These are phyloP conservation scores for Tritrichomonas musculus DNA, from an alignment of 208 protist genomes.

Conservation along the genomic window DNA sequence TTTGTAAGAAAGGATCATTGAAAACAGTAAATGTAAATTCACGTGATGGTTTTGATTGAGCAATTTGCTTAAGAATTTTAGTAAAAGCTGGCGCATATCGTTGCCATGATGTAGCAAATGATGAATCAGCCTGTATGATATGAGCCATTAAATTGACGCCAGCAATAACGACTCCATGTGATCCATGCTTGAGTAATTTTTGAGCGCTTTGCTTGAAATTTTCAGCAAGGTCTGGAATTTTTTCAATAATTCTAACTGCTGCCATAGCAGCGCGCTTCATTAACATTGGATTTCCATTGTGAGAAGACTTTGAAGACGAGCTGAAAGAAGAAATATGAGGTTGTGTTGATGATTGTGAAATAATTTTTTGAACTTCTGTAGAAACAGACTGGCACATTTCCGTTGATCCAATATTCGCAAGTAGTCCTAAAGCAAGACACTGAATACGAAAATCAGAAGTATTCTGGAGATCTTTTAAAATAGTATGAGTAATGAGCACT, in stretches of 20 bases:
- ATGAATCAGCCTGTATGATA: not conserved
- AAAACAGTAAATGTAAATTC: conserved; percentile 22
- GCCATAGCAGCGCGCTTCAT: conserved; percentile 24
- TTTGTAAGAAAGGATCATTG: conserved; percentile 24
- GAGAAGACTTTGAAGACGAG: too few relatives aligned
- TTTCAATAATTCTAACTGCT: not conserved
- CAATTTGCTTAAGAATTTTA: conserved; percentile 5
- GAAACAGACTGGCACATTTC: not conserved
- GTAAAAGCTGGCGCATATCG: conserved; percentile 10
- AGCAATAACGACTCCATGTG: conserved; percentile 15
- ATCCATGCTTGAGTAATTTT: not conserved
- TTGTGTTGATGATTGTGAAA: not conserved
- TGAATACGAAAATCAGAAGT: not conserved
- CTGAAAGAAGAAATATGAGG: too few relatives aligned
- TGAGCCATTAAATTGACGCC: not conserved
- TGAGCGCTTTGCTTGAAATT: not conserved
- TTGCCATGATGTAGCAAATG: not conserved
- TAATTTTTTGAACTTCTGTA: conserved; percentile 18
- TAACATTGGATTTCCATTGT: not conserved
- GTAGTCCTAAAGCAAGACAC: not conserved
- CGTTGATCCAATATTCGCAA: conserved; percentile 3
- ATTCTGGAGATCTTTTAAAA: conserved; percentile 20
- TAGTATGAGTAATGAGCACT: conserved; percentile 7
- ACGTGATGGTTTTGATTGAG: not conserved
- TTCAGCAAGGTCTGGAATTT: not conserved